A percentile compares a stretch with the other conserved stretches of the same genome.
Conservation (phyloP, 371 early-diverging fungal genomes). For the Circinella minor region DNA sequence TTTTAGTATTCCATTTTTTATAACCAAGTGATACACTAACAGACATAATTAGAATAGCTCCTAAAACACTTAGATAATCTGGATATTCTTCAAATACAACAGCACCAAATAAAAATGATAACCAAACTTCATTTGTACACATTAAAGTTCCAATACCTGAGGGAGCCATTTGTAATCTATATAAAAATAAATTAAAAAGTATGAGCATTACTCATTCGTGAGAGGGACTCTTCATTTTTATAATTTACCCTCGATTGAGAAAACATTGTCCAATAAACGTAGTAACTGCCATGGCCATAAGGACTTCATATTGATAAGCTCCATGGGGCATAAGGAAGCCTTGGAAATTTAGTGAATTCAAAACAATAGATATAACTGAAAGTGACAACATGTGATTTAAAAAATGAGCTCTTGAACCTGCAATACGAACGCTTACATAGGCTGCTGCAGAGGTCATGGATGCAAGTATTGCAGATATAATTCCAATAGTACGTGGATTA, state of each 20-base stretch:
- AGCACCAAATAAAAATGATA: conserved; percentile 78
- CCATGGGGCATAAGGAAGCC: conserved; percentile 29
- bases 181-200: too few relatives aligned
- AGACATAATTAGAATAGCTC: conserved; percentile 64
- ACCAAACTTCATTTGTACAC: conserved; percentile 78
- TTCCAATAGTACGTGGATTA: conserved; percentile 15
- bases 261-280: conserved; percentile 77
- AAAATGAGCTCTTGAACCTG: conserved; percentile 65
- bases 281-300: conserved; percentile 54
- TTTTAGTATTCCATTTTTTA: not conserved
- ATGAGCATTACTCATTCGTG: too few relatives aligned
- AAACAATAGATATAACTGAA: conserved; percentile 62
- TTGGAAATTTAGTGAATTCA: conserved; percentile 40
- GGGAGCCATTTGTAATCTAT: conserved; percentile 71
- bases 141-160: conserved; percentile 60
- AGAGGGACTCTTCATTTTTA: too few relatives aligned
- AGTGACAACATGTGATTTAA: conserved; percentile 79
- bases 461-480: conserved; percentile 49
- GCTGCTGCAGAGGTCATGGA: conserved; percentile 66
- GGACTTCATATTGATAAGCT: conserved; percentile 31
- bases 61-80: conserved; percentile 48
- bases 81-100: conserved; percentile 71
- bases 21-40: conserved; percentile 40
- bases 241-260: conserved; percentile 62
- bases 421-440: conserved; percentile 71